A percentile compares a stretch with the other conserved stretches of the same genome.
phyloP scores from a whole-genome alignment of 257 asterid genomes.

The Nicotiana otophora region DNA sequence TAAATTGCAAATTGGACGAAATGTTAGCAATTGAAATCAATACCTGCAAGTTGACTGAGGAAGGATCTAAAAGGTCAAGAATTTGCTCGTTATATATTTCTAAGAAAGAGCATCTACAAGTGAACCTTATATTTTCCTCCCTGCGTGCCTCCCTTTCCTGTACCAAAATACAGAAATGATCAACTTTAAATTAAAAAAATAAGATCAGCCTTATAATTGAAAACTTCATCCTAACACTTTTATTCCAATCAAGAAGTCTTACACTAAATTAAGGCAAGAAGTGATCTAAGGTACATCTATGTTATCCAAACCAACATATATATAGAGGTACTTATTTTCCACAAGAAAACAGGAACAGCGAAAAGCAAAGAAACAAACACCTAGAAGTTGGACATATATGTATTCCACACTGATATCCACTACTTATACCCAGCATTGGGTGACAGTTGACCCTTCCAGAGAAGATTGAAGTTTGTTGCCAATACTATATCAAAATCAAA shows the following conservation, averaged over 20 bases:
- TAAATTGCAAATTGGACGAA: background rate
- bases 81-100: slow-evolving; percentile 96
- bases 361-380: background rate
- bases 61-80: slow-evolving; percentile 86
- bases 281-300: background rate
- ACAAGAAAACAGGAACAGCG: background rate
- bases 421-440: background rate
- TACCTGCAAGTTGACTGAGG: slow-evolving; percentile 87
- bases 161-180: background rate
- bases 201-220: background rate
- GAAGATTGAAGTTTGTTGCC: background rate
- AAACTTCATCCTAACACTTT: background rate
- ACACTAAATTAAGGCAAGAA: background rate
- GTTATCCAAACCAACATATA: background rate
- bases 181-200: background rate
- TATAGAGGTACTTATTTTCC: background rate
- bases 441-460: background rate
- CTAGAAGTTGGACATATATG: background rate
- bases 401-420: background rate
- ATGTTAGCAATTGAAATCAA: background rate
- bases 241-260: background rate
- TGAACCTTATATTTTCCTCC: slow-evolving; percentile 77
- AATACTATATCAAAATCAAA: background rate
- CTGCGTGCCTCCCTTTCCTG: slow-evolving; percentile 93
- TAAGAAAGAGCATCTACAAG: slow-evolving; percentile 84